Conservation (phyloP, 805 yeast genomes). For the Hanseniaspora mollemarum region DNA sequence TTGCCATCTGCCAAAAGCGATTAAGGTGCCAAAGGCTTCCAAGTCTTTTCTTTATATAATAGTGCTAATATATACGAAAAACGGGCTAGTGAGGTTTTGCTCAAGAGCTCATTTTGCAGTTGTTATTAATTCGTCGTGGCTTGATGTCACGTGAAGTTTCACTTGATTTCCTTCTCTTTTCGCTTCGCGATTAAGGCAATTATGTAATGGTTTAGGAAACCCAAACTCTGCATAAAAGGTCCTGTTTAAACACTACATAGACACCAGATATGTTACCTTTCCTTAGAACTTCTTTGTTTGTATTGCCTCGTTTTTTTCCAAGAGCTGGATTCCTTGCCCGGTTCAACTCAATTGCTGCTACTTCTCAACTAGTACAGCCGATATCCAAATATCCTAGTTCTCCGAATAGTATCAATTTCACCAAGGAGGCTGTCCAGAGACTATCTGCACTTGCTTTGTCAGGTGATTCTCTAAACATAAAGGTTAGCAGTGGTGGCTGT, state of each 20-base stretch:
- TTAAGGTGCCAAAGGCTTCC: too few species aligned
- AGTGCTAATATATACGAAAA: conserved; percentile 64
- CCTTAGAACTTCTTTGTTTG: too few species aligned
- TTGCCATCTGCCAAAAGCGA: conserved; percentile 70
- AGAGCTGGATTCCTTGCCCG: too few species aligned
- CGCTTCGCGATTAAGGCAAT: too few species aligned
- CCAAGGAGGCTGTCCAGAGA: conserved; percentile 15
- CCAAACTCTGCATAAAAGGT: too few species aligned
- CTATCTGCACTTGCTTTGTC: conserved; percentile 4
- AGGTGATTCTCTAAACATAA: conserved; percentile 29
- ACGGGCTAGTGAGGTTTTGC: too few species aligned
- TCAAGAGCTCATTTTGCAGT: too few species aligned
- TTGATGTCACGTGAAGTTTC: background rate
- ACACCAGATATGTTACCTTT: too few species aligned
- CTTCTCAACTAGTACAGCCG: background rate
- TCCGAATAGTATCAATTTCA: background rate
- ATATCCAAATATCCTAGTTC: background rate
- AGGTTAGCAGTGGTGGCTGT: conserved; percentile 93
- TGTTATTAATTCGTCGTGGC: background rate
- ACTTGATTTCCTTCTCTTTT: background rate
- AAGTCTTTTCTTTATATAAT: too few species aligned
- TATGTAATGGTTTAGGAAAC: too few species aligned
- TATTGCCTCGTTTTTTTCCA: too few species aligned
- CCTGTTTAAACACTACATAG: too few species aligned
- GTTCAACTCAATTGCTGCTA: background rate